Evolutionary conservation across 805 yeast species (phyloP).

Genomic region (Myxozyma melibiosi): DNA sequence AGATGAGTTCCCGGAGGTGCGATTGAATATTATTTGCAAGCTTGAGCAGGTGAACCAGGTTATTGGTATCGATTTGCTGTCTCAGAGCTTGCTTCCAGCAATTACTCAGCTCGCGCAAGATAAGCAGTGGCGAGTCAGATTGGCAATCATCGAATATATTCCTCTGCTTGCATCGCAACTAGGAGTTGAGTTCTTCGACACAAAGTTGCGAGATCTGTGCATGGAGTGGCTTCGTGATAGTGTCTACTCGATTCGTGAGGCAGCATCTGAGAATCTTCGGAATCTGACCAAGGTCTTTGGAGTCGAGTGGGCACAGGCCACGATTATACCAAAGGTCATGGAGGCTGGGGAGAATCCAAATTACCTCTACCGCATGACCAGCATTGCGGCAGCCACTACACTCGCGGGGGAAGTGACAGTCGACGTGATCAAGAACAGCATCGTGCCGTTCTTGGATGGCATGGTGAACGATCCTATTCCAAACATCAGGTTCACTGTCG

Average conservation of each 20-base stretch:
- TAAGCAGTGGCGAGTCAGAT: constrained; percentile 95
- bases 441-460: constrained; percentile 77
- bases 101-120: constrained; percentile 95
- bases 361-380: constrained; percentile 89
- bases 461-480: constrained; percentile 84
- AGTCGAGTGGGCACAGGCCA: constrained; percentile 86
- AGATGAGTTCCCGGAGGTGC: constrained; percentile 95
- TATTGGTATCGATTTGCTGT: constrained; percentile 84
- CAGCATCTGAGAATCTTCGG: constrained; percentile 83
- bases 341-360: constrained; percentile 58
- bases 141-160: constrained; percentile 94
- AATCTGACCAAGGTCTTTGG: constrained; percentile 87
- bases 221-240: constrained; percentile 99
- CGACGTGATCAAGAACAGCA: constrained; percentile 58
- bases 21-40: constrained; percentile 90
- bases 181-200: constrained; percentile 90
- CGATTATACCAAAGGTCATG: constrained; percentile 76
- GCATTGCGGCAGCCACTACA: constrained; percentile 83
- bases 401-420: constrained; percentile 71
- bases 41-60: constrained; percentile 90
- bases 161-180: constrained; percentile 93
- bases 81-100: constrained; percentile 90
- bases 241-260: constrained; percentile 93
- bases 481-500: constrained; percentile 92
- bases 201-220: constrained; percentile 85